A percentile compares a stretch with the other conserved stretches of the same genome.
These are phyloP conservation scores for Leccinum aurantiacum DNA, from an alignment of 768 basidiomycete species.

Conservation along the genomic window DNA sequence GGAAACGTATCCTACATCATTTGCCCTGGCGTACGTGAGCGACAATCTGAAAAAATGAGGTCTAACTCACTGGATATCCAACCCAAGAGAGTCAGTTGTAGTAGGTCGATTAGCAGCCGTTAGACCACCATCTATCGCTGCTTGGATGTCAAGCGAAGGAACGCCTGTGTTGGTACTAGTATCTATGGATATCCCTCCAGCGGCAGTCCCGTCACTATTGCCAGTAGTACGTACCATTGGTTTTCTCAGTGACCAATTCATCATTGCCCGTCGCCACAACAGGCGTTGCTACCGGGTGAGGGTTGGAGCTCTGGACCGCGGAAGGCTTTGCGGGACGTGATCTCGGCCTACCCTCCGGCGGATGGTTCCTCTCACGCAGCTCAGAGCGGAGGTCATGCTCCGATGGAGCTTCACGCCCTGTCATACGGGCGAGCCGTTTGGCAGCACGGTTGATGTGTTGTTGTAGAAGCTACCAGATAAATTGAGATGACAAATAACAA, in stretches of 20 bases:
- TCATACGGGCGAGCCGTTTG: constrained; percentile 68
- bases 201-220: constrained; percentile 9
- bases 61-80: constrained; percentile 63
- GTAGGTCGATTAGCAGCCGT: constrained; percentile 44
- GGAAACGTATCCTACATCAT: constrained; percentile 59
- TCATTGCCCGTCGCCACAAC: constrained; percentile 3
- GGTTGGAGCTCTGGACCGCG: constrained; percentile 5
- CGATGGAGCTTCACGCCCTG: constrained; percentile 53
- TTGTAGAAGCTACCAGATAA: constrained; percentile 51
- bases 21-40: constrained; percentile 32
- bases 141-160: constrained; percentile 37
- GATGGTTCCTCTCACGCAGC: constrained; percentile 42
- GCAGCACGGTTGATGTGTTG: constrained; percentile 68
- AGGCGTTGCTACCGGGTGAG: constrained; percentile 7
- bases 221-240: constrained; percentile 5
- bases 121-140: constrained; percentile 37
- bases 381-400: constrained; percentile 45
- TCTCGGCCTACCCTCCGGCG: constrained; percentile 33
- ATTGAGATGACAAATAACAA: neutral
- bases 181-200: constrained; percentile 13
- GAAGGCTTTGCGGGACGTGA: constrained; percentile 7
- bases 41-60: neutral
- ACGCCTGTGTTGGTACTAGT: constrained; percentile 32
- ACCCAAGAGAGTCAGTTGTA: constrained; percentile 59
- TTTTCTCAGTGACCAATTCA: neutral